A percentile compares a stretch with the other conserved stretches of the same genome.
These are phyloP conservation scores for Pleomassaria siparia DNA, from an alignment of 2,329 filamentous ascomycete genomes.

Conservation along the genomic window DNA sequence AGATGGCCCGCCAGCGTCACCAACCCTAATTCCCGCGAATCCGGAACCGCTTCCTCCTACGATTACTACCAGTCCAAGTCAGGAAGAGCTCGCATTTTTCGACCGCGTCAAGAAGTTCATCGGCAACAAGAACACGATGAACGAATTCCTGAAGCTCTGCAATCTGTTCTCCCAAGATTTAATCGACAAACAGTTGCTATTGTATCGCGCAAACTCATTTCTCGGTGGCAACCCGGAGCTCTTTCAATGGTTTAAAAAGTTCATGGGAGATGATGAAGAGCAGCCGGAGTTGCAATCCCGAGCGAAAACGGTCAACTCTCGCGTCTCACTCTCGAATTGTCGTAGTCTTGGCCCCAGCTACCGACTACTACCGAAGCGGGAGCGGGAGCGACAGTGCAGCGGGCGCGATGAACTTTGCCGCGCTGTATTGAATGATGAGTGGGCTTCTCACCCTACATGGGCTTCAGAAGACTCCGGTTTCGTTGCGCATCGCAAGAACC, in stretches of 20 bases:
- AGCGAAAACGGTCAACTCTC: slow-evolving; percentile 71
- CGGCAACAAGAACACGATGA: slow-evolving; percentile 86
- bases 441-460: slow-evolving; percentile 98
- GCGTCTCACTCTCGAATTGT: slow-evolving; percentile 93
- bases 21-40: slow-evolving; percentile 83
- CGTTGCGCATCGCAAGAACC: slow-evolving; percentile 95
- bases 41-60: slow-evolving; percentile 84
- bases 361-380: slow-evolving; percentile 83
- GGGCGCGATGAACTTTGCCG: slow-evolving; percentile 94
- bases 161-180: slow-evolving; percentile 93
- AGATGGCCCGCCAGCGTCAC: slow-evolving; percentile 67
- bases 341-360: slow-evolving; percentile 96
- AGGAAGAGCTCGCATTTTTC: slow-evolving; percentile 90
- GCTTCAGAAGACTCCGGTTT: slow-evolving; percentile 97
- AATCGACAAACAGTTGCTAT: slow-evolving; percentile 80
- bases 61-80: slow-evolving; percentile 69
- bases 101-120: slow-evolving; percentile 97
- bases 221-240: slow-evolving; percentile 87
- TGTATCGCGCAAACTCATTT: slow-evolving; percentile 80
- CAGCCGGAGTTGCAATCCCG: slow-evolving; percentile 26
- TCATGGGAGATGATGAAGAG: slow-evolving; percentile 74
- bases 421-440: slow-evolving; percentile 92
- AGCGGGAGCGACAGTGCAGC: slow-evolving; percentile 87
- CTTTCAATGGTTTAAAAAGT: slow-evolving; percentile 83
- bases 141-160: slow-evolving; percentile 95